phyloP scores from a whole-genome alignment of 306 rosid species.

The Acacia confusa region DNA sequence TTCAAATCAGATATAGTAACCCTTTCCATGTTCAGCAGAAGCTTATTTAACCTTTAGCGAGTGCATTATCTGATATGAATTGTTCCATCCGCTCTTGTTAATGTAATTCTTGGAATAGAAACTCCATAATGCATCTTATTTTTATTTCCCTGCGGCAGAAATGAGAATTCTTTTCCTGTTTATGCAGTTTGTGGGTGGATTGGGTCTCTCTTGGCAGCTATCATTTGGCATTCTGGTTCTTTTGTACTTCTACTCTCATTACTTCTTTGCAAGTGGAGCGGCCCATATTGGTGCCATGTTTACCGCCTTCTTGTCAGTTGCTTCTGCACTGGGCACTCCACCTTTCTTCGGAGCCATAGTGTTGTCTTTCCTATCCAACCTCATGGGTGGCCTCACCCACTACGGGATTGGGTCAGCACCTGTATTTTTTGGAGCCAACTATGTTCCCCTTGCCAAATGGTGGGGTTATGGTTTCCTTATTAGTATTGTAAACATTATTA shows the following conservation, averaged over 20 bases:
- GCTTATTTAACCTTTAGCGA: background rate
- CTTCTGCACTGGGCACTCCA: conserved; percentile 97
- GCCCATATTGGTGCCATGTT: conserved; percentile 99
- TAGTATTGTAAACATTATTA: conserved; percentile 74
- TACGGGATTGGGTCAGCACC: conserved; percentile 99
- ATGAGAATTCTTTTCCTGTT: background rate
- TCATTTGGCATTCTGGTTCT: conserved; percentile 96
- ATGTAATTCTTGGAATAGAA: conserved; percentile 10
- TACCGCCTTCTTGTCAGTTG: conserved; percentile 95
- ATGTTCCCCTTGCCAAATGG: conserved; percentile 92
- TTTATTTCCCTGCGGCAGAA: background rate
- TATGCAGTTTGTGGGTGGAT: conserved; percentile 89
- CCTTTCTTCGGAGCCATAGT: conserved; percentile 90
- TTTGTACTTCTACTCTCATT: conserved; percentile 95
- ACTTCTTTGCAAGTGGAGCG: conserved; percentile 99
- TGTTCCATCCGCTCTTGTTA: conserved; percentile 13
- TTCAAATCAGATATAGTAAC: conserved; percentile 7
- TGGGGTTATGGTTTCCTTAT: conserved; percentile 96
- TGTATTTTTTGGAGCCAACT: conserved; percentile 91
- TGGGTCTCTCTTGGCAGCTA: conserved; percentile 94
- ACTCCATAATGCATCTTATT: background rate
- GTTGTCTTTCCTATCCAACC: conserved; percentile 86
- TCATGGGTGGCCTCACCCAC: conserved; percentile 99
- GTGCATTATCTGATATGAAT: background rate
- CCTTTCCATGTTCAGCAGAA: conserved; percentile 14